A percentile compares a stretch with the other conserved stretches of the same genome.
phyloP scores from a whole-genome alignment of 2,329 filamentous ascomycete species.

The Verticillium klebahnii region DNA sequence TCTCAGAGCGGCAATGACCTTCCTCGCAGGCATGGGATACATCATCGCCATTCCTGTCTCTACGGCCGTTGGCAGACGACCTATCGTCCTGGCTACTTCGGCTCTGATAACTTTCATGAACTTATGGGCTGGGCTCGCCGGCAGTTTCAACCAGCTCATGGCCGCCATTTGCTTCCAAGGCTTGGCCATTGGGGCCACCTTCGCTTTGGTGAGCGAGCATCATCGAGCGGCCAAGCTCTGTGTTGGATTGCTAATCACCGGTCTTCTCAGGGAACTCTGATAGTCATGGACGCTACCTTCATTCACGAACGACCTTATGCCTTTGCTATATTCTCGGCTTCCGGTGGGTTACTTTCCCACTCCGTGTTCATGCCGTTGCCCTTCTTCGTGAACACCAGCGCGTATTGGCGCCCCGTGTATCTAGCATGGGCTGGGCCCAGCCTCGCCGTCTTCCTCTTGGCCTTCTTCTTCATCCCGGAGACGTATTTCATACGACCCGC shows the following conservation, averaged over 20 bases:
- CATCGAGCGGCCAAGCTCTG: not conserved
- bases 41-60: constrained; percentile 32
- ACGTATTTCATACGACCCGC: constrained; percentile 35
- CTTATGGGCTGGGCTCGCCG: constrained; percentile 19
- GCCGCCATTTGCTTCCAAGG: constrained; percentile 25
- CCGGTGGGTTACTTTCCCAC: constrained; percentile 20
- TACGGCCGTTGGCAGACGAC: constrained; percentile 29
- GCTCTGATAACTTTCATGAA: constrained; percentile 7
- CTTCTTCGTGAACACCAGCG: constrained; percentile 12
- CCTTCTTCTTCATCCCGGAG: constrained; percentile 28
- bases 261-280: constrained; percentile 17
- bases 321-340: constrained; percentile 28
- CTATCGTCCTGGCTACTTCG: constrained; percentile 23
- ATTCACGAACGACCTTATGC: constrained; percentile 29
- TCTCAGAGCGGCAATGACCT: not conserved
- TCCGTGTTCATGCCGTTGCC: constrained; percentile 22
- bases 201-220: constrained; percentile 20
- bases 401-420: constrained; percentile 27
- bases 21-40: constrained; percentile 2
- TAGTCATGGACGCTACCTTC: constrained; percentile 32
- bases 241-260: not conserved
- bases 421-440: constrained; percentile 21
- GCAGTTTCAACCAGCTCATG: constrained; percentile 21
- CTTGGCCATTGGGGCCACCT: constrained; percentile 22
- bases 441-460: constrained; percentile 18